Base-by-base conservation (phyloP, 1,139 yeast species). In the Suhomyces kunorum region DNA sequence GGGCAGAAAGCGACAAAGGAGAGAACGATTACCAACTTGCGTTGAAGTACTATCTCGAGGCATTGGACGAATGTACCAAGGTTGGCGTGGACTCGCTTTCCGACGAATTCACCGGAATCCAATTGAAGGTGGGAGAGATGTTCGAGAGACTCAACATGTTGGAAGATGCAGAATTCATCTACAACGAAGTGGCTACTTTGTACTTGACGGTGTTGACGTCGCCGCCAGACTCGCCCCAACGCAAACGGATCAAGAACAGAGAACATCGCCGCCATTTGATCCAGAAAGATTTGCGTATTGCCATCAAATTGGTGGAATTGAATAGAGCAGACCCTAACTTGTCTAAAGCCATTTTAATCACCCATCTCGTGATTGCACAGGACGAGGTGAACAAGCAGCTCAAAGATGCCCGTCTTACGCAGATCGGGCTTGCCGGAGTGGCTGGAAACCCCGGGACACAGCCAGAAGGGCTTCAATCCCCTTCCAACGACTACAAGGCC, bases 41-140 rank as follows among this genome's bases (percentile, higher is more conserved):
- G 0, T 66, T 88, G 45, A 75, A 78, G 46, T 71, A 75, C 54
- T 89, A 89, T 36, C 34, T 51, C 32, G 69, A 76, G 17, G 83
- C 83, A 1, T 58, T 79, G 28, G 61, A 68, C 18, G 61, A 72
- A 43, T 70, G 76, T 42, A 59, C 69, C 15, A 63, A 63, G 24
- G 59, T 73, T 34, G 64, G 61, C 0, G 58, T 87, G 64, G 78
- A 78, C 46, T 74, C 72, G 13, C 54, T 86, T 24, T 69, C 78
- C 38, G 87, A 84, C 50, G 86, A 82, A 52, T 85, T 81, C 45
- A 89, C 97, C 0, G 96, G 96, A 0, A 77, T 90, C 43, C 95
- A 88, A 55, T 68, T 90, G 56, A 87, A 89, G 55, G 70, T 87
- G 30, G 95, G 86, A 3, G 96, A 89, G 56, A 85, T 88, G 88